Conservation (phyloP, 108 stramenopile genomes). For the Seminavis robusta region DNA sequence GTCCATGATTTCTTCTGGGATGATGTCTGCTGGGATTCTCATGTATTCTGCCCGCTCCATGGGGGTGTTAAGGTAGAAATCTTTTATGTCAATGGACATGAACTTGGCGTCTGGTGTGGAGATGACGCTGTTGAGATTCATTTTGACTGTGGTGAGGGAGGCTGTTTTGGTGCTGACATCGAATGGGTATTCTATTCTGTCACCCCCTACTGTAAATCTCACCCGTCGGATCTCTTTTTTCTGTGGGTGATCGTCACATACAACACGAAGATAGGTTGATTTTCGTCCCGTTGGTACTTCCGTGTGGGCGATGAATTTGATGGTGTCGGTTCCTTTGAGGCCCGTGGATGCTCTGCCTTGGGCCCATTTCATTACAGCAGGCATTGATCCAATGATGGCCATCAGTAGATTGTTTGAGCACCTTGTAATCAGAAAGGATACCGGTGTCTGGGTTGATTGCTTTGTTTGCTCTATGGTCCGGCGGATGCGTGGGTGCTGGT, state of each 20-base stretch:
- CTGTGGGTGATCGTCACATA: constrained; percentile 18
- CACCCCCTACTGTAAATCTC: constrained; percentile 29
- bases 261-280: constrained; percentile 20
- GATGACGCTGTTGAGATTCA: constrained; percentile 19
- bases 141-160: constrained; percentile 28
- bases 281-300: constrained; percentile 1
- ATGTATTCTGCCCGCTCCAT: constrained; percentile 35
- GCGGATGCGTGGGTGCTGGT: neutral
- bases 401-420: constrained; percentile 8
- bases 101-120: constrained; percentile 14
- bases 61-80: constrained; percentile 33
- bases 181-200: constrained; percentile 24
- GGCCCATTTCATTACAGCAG: constrained; percentile 15
- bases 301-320: constrained; percentile 9
- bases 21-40: constrained; percentile 19
- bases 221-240: constrained; percentile 21
- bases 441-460: constrained; percentile 22
- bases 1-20: constrained; percentile 2
- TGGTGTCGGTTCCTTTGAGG: constrained; percentile 15
- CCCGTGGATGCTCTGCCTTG: constrained; percentile 14
- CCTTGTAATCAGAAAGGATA: constrained; percentile 14
- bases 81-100: constrained; percentile 24
- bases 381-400: constrained; percentile 8
- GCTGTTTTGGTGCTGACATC: constrained; percentile 25
- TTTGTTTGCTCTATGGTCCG: too few species aligned